Base-by-base conservation (phyloP, 1,284 basidiomycete genomes). In the Vanrija humicola region DNA sequence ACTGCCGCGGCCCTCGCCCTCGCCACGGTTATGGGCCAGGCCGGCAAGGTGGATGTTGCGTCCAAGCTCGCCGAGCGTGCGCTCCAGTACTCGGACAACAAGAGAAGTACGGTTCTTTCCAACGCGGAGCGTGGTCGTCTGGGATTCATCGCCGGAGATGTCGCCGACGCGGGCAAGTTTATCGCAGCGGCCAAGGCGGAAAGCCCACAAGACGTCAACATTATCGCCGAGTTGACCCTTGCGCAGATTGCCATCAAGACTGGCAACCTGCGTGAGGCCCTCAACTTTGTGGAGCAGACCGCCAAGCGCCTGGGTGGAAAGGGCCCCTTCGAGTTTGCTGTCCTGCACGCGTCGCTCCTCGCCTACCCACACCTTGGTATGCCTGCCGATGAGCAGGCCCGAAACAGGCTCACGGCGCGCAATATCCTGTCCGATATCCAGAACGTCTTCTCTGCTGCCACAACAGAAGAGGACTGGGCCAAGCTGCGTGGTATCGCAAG, bases 61-160 rank as follows among this genome's bases (percentile, higher is more conserved):
- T 76, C 91, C 51, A 97, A 96, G 78, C 80, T 96, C 16, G 91
- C 91, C 5, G 94, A 97, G 69, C 83, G 91, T 48, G 89, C 91
- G 0, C 85, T 97, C 38, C 91, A 96, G 71, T 95, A 88, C 68
- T 87, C 91, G 0, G 92, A 96, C 64, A 90, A 90, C 0, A 81
- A 89, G 50, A 83, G 88, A 87, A 48, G 81, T 88, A 46, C 86
- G 82, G n/a, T 90, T 87, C 69, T 90, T 84, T 25, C 88, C 86
- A 70, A 75, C 78, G 91, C 52, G 80, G 88, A 62, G 84, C 86
- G 80, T 15, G 93, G 85, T 1, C 83, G 92, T 16, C 84, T 89
- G 15, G 83, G 86, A 14, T 91, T 93, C 67, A 82, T 55, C 78
- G 87, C 74, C 81, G 86, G 47, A 77, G 73, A 83, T 26, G 70